A percentile compares a stretch with the other conserved stretches of the same genome.
Conservation (phyloP, 2,329 filamentous ascomycete species). For the Colletotrichum caudatum region DNA sequence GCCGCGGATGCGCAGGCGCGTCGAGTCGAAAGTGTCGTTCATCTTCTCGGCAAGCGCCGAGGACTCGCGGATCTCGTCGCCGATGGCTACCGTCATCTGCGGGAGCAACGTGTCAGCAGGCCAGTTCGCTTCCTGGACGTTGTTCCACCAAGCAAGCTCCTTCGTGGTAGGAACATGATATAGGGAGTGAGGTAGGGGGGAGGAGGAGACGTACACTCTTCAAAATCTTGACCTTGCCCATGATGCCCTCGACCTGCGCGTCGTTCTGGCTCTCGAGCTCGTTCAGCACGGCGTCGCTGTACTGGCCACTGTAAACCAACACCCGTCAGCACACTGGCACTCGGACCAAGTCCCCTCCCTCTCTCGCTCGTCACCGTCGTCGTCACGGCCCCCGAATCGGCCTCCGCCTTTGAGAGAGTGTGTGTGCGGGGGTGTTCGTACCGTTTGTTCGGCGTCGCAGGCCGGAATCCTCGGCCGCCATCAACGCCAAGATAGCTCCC, state of each 20-base stretch:
- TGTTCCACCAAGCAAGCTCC: background rate
- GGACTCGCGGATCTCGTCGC: conserved; percentile 93
- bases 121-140: background rate
- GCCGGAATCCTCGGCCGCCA: conserved; percentile 62
- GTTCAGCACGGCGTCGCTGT: conserved; percentile 90
- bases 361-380: background rate
- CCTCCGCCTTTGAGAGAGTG: background rate
- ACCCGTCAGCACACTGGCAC: conserved; percentile 12
- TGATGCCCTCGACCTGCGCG: conserved; percentile 87
- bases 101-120: conserved; percentile 33
- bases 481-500: conserved; percentile 48
- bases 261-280: conserved; percentile 98
- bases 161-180: background rate
- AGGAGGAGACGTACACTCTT: conserved; percentile 77
- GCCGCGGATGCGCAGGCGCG: conserved; percentile 81
- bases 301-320: conserved; percentile 76
- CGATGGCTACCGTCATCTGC: conserved; percentile 91
- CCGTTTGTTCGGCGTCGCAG: conserved; percentile 79
- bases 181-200: conserved; percentile 15
- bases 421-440: conserved; percentile 52
- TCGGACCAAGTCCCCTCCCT: background rate
- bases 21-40: conserved; percentile 93
- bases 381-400: background rate
- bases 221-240: conserved; percentile 87
- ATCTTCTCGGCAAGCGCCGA: conserved; percentile 92